Conservation (phyloP, 192 early-diverging fungal species). For the Linnemannia hyalina region DNA sequence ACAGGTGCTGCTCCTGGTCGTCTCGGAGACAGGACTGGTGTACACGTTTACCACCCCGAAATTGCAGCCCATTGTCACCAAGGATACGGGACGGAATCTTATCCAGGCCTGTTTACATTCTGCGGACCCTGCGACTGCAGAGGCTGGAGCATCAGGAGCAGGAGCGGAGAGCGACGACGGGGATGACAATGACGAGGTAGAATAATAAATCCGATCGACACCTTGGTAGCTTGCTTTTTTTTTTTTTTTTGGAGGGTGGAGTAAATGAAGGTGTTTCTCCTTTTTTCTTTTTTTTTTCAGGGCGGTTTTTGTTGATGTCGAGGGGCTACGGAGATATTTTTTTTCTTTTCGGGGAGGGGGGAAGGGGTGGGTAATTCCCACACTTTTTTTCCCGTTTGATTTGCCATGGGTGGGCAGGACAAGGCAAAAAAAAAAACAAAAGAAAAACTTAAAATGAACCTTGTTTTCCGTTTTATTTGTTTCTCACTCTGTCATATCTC, state of each 20-base stretch:
- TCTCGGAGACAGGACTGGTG: conserved; percentile 95
- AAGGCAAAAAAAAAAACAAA: background rate
- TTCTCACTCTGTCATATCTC: background rate
- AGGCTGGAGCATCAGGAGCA: background rate
- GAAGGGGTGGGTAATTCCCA: background rate
- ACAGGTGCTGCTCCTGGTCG: conserved; percentile 93
- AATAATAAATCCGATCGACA: background rate
- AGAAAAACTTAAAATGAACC: background rate
- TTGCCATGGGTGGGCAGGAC: too few species aligned
- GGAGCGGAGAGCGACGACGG: background rate
- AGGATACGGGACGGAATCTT: conserved; percentile 91
- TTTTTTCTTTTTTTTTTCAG: background rate
- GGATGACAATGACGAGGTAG: conserved; percentile 7
- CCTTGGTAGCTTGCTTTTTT: background rate
- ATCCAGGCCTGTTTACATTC: conserved; percentile 95
- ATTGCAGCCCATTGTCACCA: conserved; percentile 93
- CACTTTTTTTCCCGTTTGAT: background rate
- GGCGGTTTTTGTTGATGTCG: too few species aligned
- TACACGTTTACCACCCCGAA: conserved; percentile 97
- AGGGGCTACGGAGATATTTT: too few species aligned
- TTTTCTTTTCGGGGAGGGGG: too few species aligned
- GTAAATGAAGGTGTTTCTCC: too few species aligned
- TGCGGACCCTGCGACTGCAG: conserved; percentile 66
- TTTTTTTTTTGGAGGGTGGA: background rate
- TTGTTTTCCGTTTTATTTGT: background rate